Conservation (phyloP, 1,284 basidiomycete species). For the Chalciporus piperatoides region DNA sequence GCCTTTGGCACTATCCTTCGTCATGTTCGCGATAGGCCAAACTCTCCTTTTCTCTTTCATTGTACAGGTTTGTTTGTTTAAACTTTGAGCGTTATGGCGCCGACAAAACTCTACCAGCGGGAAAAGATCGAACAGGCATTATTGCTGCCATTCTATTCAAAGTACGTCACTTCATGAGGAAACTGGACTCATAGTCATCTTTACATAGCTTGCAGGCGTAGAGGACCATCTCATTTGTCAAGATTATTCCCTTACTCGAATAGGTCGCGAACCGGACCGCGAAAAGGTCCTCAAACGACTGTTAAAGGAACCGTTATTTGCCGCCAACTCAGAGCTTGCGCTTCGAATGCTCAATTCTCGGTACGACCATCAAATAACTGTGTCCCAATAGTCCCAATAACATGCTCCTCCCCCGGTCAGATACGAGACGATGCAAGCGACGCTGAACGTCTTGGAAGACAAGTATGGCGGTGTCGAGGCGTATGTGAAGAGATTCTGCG, state of each 20-base stretch:
- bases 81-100: neutral
- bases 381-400: neutral
- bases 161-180: conserved; percentile 35
- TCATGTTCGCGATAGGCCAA: conserved; percentile 66
- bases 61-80: conserved; percentile 54
- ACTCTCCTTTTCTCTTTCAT: conserved; percentile 63
- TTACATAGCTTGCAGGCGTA: conserved; percentile 61
- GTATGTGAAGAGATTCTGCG: conserved; percentile 54
- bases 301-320: conserved; percentile 65
- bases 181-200: conserved; percentile 1
- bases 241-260: conserved; percentile 72
- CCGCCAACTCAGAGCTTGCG: conserved; percentile 64
- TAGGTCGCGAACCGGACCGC: conserved; percentile 73
- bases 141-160: conserved; percentile 67
- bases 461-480: conserved; percentile 65
- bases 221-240: conserved; percentile 57
- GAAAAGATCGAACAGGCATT: conserved; percentile 79
- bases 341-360: conserved; percentile 75
- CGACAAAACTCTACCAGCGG: conserved; percentile 39
- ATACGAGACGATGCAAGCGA: conserved; percentile 67
- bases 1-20: conserved; percentile 64
- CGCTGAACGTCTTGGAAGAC: conserved; percentile 53
- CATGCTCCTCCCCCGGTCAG: conserved; percentile 34
- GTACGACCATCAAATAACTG: conserved; percentile 33
- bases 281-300: conserved; percentile 64